Conservation (phyloP, 106 monocot species). For the Agapanthus africanus region DNA sequence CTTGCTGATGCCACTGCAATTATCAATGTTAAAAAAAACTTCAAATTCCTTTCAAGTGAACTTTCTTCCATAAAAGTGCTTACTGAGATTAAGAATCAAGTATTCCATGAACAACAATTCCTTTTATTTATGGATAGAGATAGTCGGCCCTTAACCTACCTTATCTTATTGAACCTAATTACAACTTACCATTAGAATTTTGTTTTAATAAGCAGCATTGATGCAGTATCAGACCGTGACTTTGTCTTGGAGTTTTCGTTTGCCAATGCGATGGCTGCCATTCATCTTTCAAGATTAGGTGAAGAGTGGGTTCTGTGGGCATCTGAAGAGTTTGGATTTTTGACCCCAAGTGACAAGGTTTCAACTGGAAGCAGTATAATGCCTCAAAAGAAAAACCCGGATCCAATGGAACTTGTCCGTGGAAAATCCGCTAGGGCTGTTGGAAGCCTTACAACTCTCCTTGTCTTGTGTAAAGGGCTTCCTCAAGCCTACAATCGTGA, state of each 20-base stretch:
- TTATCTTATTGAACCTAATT: not conserved
- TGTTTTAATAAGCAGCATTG: slow-evolving; percentile 51
- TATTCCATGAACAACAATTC: no score
- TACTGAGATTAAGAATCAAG: no score
- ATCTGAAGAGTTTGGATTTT: slow-evolving; percentile 96
- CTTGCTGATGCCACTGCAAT: no score
- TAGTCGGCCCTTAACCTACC: not conserved
- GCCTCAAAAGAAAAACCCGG: slow-evolving; percentile 99
- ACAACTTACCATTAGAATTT: slow-evolving; percentile 1
- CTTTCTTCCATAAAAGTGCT: no score
- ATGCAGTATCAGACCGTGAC: slow-evolving; percentile 97
- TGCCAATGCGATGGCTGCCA: slow-evolving; percentile 69
- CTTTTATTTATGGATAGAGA: no score
- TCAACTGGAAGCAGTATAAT: slow-evolving; percentile 91
- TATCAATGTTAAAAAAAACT: no score
- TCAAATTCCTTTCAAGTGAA: no score
- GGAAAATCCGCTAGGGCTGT: slow-evolving; percentile 92
- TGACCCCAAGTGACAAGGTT: slow-evolving; percentile 75
- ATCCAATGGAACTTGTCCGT: slow-evolving; percentile 98
- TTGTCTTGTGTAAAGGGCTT: slow-evolving; percentile 94
- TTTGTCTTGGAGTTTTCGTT: slow-evolving; percentile 86
- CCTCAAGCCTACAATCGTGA: slow-evolving; percentile 95
- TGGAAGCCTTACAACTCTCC: slow-evolving; percentile 61
- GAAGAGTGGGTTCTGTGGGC: slow-evolving; percentile 99
- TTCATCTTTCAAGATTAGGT: slow-evolving; percentile 92